Evolutionary conservation across 805 yeast species (phyloP).

Genomic region (Cephaloascus fragrans): DNA sequence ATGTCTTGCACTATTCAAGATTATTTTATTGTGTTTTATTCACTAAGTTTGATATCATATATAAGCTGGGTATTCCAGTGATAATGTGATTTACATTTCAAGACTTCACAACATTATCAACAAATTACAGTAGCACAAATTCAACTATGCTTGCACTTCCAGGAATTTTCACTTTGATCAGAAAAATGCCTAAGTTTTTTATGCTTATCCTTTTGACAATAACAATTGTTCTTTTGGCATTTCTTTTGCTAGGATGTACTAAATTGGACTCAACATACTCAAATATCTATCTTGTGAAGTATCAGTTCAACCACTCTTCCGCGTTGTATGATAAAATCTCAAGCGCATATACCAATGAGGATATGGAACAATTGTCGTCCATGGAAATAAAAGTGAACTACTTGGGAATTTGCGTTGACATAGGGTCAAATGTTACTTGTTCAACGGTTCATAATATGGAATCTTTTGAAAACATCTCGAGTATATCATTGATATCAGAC

Average conservation of each 20-base stretch:
- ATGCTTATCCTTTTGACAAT: conserved; percentile 33
- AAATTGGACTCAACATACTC: conserved; percentile 29
- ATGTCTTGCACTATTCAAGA: too few species aligned
- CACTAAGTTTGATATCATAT: too few species aligned
- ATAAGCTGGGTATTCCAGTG: too few species aligned
- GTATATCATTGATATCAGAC: conserved; percentile 21
- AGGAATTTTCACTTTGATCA: conserved; percentile 7
- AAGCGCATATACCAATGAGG: conserved; percentile 20
- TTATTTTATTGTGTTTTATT: too few species aligned
- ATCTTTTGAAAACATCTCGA: conserved; percentile 13
- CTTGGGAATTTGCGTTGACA: conserved; percentile 43
- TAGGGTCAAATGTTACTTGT: conserved; percentile 23
- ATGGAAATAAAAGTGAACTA: conserved; percentile 45
- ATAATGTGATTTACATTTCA: too few species aligned
- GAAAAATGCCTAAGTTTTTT: conserved; percentile 31
- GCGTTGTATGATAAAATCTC: conserved; percentile 28
- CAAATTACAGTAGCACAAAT: not conserved
- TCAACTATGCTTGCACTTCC: too few species aligned
- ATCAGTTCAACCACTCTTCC: conserved; percentile 37
- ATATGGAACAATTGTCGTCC: conserved; percentile 22
- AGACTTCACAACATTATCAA: too few species aligned
- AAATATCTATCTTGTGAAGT: conserved; percentile 38
- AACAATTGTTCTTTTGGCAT: conserved; percentile 39
- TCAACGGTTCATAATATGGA: conserved; percentile 17
- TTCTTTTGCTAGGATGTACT: conserved; percentile 48